These are phyloP conservation scores for Phlegmacium glaucopus DNA, from an alignment of 768 basidiomycete genomes.

Conservation along the genomic window DNA sequence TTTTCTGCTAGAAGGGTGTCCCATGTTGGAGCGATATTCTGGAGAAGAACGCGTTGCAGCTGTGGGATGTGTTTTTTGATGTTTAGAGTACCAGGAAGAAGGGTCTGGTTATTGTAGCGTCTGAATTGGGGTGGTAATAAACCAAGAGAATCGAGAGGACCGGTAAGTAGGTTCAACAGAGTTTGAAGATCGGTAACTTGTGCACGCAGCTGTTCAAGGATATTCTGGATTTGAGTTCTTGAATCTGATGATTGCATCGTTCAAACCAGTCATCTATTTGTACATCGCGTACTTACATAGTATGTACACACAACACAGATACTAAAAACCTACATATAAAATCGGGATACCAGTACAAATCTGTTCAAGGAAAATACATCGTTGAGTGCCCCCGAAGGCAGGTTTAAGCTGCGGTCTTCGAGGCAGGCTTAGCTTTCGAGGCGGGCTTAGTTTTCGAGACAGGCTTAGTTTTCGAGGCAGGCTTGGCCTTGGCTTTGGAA, in stretches of 20 bases:
- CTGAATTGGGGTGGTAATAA: conserved; percentile 60
- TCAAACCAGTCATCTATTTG: background rate
- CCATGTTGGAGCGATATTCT: conserved; percentile 71
- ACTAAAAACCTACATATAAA: background rate
- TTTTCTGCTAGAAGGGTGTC: conserved; percentile 49
- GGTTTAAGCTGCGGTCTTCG: conserved; percentile 20
- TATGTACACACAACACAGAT: background rate
- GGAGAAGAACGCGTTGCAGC: conserved; percentile 65
- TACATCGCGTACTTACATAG: background rate
- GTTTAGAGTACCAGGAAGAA: conserved; percentile 28
- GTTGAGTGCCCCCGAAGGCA: no score
- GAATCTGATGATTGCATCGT: conserved; percentile 9
- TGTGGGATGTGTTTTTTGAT: conserved; percentile 41
- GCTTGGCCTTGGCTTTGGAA: conserved; percentile 26
- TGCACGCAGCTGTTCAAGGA: conserved; percentile 42
- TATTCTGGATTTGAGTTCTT: conserved; percentile 29
- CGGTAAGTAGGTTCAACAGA: conserved; percentile 52
- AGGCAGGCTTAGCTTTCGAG: conserved; percentile 19
- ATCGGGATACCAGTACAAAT: conserved; percentile 2
- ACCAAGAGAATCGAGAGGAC: conserved; percentile 53
- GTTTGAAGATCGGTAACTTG: conserved; percentile 45
- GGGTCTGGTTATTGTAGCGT: conserved; percentile 37
- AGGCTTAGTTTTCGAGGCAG: conserved; percentile 29
- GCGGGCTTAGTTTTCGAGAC: conserved; percentile 24
- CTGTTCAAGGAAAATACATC: background rate